Evolutionary conservation across 2,329 filamentous ascomycete genomes (phyloP).

Genomic region (Hypocreales sp.): DNA sequence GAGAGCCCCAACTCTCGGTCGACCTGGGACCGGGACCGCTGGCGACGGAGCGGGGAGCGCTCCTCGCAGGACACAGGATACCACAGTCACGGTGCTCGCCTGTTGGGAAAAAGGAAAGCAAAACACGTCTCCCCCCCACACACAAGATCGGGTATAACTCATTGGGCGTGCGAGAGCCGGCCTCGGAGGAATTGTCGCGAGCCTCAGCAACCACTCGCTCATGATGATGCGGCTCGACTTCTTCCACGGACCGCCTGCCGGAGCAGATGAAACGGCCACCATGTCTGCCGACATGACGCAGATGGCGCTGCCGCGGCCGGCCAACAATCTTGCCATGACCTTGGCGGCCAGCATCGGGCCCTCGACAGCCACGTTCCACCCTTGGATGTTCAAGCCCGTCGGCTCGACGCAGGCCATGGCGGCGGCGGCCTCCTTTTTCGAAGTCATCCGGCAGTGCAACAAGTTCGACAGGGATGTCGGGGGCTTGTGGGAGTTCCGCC

Average conservation of each 20-base stretch:
- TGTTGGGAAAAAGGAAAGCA: not conserved
- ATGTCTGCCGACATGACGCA: constrained; percentile 1
- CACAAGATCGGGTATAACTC: too few species aligned
- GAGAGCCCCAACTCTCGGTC: too few species aligned
- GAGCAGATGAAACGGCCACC: not conserved
- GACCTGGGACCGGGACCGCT: too few species aligned
- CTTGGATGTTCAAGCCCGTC: constrained; percentile 2
- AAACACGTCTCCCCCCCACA: too few species aligned
- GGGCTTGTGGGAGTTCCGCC: constrained; percentile 9
- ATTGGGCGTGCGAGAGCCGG: too few species aligned
- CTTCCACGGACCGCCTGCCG: not conserved
- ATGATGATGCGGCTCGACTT: not conserved
- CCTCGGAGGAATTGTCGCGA: too few species aligned
- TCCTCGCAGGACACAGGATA: too few species aligned
- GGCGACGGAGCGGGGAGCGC: too few species aligned
- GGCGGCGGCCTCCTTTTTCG: constrained; percentile 5
- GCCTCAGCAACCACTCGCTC: too few species aligned
- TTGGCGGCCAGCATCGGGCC: not conserved
- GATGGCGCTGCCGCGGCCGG: constrained; percentile 1
- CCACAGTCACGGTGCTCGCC: too few species aligned
- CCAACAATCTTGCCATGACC: not conserved
- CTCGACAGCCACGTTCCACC: constrained; percentile 1
- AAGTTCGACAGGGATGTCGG: constrained; percentile 9
- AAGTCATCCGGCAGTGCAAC: constrained; percentile 11
- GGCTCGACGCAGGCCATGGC: not conserved